phyloP scores from a whole-genome alignment of 805 yeast species.

The Pichia pseudocactophila region DNA sequence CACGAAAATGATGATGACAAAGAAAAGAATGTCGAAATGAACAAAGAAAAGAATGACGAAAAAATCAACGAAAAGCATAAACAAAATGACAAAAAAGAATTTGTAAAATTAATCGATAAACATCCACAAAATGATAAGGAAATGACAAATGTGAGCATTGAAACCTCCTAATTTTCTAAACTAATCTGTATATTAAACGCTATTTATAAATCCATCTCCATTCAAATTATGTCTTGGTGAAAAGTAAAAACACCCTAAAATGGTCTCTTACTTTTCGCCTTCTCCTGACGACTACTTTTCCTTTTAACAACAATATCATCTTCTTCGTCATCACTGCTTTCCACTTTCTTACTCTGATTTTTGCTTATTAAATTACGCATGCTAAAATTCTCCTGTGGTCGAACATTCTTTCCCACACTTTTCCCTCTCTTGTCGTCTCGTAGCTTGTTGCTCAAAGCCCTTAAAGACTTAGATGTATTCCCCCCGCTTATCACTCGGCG shows the following conservation, averaged over 20 bases:
- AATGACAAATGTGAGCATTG: too few species aligned
- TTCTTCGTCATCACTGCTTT: not conserved
- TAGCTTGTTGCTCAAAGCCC: conserved; percentile 23
- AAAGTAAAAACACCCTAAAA: not conserved
- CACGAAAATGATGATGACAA: not conserved
- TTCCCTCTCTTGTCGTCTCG: conserved; percentile 17
- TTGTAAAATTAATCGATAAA: too few species aligned
- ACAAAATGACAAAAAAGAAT: too few species aligned
- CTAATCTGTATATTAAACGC: too few species aligned
- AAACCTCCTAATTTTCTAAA: too few species aligned
- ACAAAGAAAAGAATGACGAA: too few species aligned
- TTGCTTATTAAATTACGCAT: conserved; percentile 10
- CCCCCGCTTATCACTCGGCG: not conserved
- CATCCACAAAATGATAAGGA: too few species aligned
- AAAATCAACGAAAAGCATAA: too few species aligned
- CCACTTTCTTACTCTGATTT: not conserved
- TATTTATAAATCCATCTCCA: too few species aligned
- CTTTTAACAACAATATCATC: not conserved
- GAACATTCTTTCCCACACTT: conserved; percentile 10
- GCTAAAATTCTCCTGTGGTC: conserved; percentile 14
- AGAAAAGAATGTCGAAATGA: too few species aligned
- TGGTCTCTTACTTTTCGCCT: not conserved
- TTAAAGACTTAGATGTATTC: conserved; percentile 13
- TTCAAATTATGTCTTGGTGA: too few species aligned
- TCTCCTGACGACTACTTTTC: not conserved